phyloP scores from a whole-genome alignment of 352 stramenopile genomes.

The Phytophthora rubi region DNA sequence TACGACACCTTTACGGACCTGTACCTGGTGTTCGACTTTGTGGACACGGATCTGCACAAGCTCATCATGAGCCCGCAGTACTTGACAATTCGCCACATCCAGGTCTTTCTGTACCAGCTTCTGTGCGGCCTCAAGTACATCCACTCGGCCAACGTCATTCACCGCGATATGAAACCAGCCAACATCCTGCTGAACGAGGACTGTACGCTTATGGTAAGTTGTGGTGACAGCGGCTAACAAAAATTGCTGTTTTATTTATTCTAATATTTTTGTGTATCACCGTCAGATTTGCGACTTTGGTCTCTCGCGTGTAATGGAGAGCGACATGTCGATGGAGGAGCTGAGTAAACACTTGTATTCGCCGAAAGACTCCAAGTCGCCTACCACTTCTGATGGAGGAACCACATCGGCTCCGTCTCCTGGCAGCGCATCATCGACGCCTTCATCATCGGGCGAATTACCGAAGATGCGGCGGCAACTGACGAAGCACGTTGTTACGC shows the following conservation, averaged over 20 bases:
- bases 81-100: conserved; percentile 95
- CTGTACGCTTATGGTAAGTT: conserved; percentile 78
- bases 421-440: conserved; percentile 69
- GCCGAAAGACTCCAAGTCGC: conserved; percentile 79
- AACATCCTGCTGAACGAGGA: conserved; percentile 92
- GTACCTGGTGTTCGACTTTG: conserved; percentile 93
- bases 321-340: conserved; percentile 78
- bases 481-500: conserved; percentile 98
- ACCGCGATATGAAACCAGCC: conserved; percentile 90
- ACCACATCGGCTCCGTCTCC: conserved; percentile 67
- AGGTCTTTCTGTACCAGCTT: conserved; percentile 97
- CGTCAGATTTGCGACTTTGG: conserved; percentile 86
- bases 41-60: conserved; percentile 95
- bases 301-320: conserved; percentile 83
- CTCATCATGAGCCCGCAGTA: conserved; percentile 94
- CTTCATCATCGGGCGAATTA: conserved; percentile 64
- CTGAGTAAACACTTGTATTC: conserved; percentile 82
- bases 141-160: conserved; percentile 92
- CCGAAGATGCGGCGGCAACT: conserved; percentile 91
- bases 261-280: neutral
- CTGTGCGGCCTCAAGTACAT: conserved; percentile 97
- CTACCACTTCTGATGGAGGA: conserved; percentile 71
- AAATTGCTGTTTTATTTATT: neutral
- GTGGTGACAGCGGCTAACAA: neutral
- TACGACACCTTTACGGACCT: conserved; percentile 90